These are phyloP conservation scores for Crepidotus variabilis DNA, from an alignment of 768 basidiomycete genomes.

Conservation along the genomic window DNA sequence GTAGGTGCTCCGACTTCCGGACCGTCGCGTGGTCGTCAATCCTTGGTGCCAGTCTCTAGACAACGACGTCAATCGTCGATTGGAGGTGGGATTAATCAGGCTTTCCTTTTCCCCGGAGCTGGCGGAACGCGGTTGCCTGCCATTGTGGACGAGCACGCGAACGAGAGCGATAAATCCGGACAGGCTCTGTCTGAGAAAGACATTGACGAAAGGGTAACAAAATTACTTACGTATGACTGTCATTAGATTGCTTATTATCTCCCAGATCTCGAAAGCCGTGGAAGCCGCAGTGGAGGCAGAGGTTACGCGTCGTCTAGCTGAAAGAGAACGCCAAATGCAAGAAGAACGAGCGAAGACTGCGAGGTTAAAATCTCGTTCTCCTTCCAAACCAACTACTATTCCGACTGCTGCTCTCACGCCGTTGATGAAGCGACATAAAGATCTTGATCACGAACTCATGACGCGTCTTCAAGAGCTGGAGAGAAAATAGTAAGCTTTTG, in stretches of 20 bases:
- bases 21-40: slow-evolving; percentile 25
- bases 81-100: slow-evolving; percentile 27
- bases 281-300: slow-evolving; percentile 75
- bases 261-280: slow-evolving; percentile 67
- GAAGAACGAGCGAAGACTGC: slow-evolving; percentile 31
- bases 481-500: slow-evolving; percentile 58
- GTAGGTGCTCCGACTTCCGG: slow-evolving; percentile 15
- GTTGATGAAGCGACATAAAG: slow-evolving; percentile 59
- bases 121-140: slow-evolving; percentile 11
- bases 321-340: slow-evolving; percentile 39
- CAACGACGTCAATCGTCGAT: slow-evolving; percentile 29
- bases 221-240: background rate
- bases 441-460: slow-evolving; percentile 66
- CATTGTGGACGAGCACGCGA: slow-evolving; percentile 23
- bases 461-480: slow-evolving; percentile 65
- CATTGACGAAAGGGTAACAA: slow-evolving; percentile 59
- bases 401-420: slow-evolving; percentile 57
- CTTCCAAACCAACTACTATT: slow-evolving; percentile 32
- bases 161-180: slow-evolving; percentile 28
- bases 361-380: slow-evolving; percentile 25
- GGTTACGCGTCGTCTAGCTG: slow-evolving; percentile 62
- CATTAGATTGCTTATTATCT: background rate
- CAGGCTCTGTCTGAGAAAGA: slow-evolving; percentile 59
- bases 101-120: slow-evolving; percentile 30
- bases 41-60: slow-evolving; percentile 34